A percentile compares a stretch with the other conserved stretches of the same genome.
These are phyloP conservation scores for Paralagenidium karlingii DNA, from an alignment of 352 stramenopile genomes.

Conservation along the genomic window DNA sequence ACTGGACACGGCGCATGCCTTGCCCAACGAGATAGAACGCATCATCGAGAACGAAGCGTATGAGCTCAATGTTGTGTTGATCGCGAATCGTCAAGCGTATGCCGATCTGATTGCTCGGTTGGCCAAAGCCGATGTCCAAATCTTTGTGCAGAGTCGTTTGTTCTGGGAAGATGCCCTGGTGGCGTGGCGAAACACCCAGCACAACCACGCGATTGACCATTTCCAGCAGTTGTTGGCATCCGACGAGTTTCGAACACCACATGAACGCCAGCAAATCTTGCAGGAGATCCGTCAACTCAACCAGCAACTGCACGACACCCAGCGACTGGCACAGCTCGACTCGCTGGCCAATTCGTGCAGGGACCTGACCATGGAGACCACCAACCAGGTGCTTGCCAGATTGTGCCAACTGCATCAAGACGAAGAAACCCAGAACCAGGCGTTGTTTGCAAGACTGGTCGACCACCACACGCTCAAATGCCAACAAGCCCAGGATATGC, in stretches of 20 bases:
- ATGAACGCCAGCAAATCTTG: constrained; percentile 40
- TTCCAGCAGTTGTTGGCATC: constrained; percentile 54
- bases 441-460: constrained; percentile 38
- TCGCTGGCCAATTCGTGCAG: constrained; percentile 25
- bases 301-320: constrained; percentile 25
- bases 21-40: constrained; percentile 52
- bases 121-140: constrained; percentile 48
- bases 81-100: constrained; percentile 65
- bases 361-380: constrained; percentile 24
- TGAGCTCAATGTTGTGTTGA: constrained; percentile 74
- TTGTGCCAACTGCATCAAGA: constrained; percentile 35
- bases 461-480: constrained; percentile 23
- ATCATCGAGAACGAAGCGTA: constrained; percentile 61
- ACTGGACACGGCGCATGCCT: constrained; percentile 51
- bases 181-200: constrained; percentile 61
- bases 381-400: constrained; percentile 20
- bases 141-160: constrained; percentile 33
- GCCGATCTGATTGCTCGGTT: constrained; percentile 56
- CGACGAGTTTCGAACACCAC: constrained; percentile 51
- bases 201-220: constrained; percentile 48
- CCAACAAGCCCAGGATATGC: constrained; percentile 14
- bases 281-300: constrained; percentile 38
- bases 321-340: constrained; percentile 29
- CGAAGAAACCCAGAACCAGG: constrained; percentile 53
- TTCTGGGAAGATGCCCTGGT: constrained; percentile 47